These are phyloP conservation scores for Nicotiana otophora DNA, from an alignment of 257 asterid species.

Conservation along the genomic window DNA sequence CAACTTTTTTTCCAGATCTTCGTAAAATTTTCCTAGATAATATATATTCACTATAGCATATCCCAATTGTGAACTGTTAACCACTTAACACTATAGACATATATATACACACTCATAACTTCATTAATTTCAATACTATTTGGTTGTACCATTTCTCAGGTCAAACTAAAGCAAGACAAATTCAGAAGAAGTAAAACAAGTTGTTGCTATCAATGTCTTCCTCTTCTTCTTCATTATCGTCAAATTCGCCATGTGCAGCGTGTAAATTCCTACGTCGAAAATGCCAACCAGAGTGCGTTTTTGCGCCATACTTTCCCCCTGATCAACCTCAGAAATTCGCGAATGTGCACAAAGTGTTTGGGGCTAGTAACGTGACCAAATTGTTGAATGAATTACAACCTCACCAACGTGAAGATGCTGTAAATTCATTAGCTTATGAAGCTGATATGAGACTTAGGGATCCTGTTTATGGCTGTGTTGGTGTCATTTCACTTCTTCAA, in stretches of 20 bases:
- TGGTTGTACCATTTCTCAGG: not conserved
- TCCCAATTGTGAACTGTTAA: not conserved
- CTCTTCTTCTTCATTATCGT: slow-evolving; percentile 15
- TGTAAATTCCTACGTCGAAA: slow-evolving; percentile 39
- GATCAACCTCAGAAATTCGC: slow-evolving; percentile 42
- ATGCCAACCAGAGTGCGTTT: slow-evolving; percentile 42
- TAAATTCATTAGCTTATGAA: slow-evolving; percentile 36
- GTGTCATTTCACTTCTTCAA: slow-evolving; percentile 38
- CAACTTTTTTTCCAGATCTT: not conserved
- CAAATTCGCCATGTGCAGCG: slow-evolving; percentile 41
- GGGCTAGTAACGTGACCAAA: slow-evolving; percentile 38
- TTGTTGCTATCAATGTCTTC: not conserved
- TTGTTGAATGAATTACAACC: slow-evolving; percentile 39
- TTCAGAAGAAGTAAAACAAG: not conserved
- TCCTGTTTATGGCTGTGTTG: slow-evolving; percentile 42
- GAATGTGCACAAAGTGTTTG: slow-evolving; percentile 39
- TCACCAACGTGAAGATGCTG: slow-evolving; percentile 40
- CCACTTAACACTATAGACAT: no score
- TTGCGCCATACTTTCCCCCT: slow-evolving; percentile 42
- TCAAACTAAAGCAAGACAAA: not conserved
- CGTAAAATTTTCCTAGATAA: not conserved
- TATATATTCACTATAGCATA: not conserved
- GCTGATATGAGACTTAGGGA: slow-evolving; percentile 47
- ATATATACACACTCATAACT: not conserved
- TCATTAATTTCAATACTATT: not conserved